Conservation (phyloP, 495 filamentous ascomycete genomes). For the Podospora anserina region DNA sequence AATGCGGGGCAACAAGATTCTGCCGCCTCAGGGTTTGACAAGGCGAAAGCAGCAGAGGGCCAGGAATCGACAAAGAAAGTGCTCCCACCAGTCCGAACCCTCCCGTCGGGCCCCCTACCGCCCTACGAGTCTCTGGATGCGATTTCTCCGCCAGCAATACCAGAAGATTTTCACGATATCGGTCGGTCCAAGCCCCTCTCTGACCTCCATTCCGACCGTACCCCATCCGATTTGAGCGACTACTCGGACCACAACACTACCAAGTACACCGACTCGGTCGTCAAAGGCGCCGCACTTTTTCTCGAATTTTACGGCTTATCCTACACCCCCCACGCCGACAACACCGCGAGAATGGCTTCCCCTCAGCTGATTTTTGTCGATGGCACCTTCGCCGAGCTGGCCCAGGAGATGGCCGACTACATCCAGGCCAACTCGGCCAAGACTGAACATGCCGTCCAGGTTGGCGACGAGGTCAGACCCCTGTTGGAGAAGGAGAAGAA, state of each 20-base stretch:
- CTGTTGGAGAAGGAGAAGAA: conserved; percentile 68
- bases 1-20: conserved; percentile 34
- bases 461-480: conserved; percentile 66
- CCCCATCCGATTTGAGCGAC: background rate
- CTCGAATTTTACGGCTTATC: background rate
- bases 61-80: conserved; percentile 23
- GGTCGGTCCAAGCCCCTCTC: background rate
- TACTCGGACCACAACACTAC: conserved; percentile 5
- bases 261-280: conserved; percentile 10
- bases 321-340: conserved; percentile 11
- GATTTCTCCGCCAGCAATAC: conserved; percentile 20
- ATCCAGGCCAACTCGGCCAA: conserved; percentile 43
- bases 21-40: conserved; percentile 14
- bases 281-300: conserved; percentile 8
- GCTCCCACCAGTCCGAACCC: conserved; percentile 19
- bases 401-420: conserved; percentile 83
- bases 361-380: conserved; percentile 74
- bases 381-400: conserved; percentile 82
- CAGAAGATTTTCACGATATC: conserved; percentile 10
- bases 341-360: conserved; percentile 29
- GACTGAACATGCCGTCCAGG: conserved; percentile 7
- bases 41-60: conserved; percentile 20
- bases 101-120: conserved; percentile 19
- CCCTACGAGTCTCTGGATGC: conserved; percentile 24
- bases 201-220: background rate